Conservation (phyloP, 768 basidiomycete species). For the Podaxis mareebaensis region DNA sequence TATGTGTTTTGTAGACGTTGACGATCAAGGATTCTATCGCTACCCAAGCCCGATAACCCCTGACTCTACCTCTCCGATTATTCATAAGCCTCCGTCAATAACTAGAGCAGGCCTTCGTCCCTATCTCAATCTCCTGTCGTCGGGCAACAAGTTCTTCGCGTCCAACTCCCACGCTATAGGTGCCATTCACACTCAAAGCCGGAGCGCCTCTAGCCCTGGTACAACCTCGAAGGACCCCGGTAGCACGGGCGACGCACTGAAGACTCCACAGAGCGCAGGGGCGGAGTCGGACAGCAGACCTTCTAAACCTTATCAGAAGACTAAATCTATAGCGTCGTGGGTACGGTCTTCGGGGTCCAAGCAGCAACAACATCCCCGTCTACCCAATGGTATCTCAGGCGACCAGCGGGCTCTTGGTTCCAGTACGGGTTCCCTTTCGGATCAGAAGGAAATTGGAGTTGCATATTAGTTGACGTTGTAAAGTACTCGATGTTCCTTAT, state of each 20-base stretch:
- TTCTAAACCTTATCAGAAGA: background rate
- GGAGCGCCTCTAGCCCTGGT: background rate
- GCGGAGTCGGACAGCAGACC: background rate
- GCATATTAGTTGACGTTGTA: conserved; percentile 4
- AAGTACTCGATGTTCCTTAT: background rate
- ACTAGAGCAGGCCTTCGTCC: background rate
- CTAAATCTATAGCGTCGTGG: conserved; percentile 6
- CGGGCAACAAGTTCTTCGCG: background rate
- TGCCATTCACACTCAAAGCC: conserved; percentile 1
- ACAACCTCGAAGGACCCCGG: background rate
- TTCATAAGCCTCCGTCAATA: background rate
- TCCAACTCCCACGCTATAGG: background rate
- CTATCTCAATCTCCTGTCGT: background rate
- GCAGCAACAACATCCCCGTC: conserved; percentile 1
- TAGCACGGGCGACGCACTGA: background rate
- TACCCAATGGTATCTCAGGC: background rate
- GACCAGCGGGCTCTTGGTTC: background rate
- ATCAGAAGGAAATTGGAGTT: background rate
- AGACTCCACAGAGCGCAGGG: background rate
- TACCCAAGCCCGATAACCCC: conserved; percentile 8
- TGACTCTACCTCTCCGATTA: background rate
- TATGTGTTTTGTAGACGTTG: conserved; percentile 10
- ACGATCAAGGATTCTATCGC: conserved; percentile 7
- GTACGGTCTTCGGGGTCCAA: conserved; percentile 4
- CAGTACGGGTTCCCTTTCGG: background rate